Percentiles rank a stretch among this genome's conserved stretches.
These are phyloP conservation scores for Pseudofabraea citricarpa DNA, from an alignment of 2,329 filamentous ascomycete species.

Conservation along the genomic window DNA sequence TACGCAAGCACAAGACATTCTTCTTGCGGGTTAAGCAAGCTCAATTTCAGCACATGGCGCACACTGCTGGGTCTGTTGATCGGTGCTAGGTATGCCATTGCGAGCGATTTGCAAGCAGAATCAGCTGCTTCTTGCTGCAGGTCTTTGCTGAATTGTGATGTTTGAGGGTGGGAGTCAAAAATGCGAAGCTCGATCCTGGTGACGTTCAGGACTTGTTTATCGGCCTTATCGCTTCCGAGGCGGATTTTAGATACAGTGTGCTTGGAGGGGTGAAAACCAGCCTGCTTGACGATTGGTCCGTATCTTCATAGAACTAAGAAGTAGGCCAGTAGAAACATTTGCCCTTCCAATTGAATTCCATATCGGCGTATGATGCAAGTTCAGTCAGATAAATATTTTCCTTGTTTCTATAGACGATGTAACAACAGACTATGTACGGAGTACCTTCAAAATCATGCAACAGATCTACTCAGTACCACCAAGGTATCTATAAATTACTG, in stretches of 20 bases:
- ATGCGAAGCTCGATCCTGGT: conserved; percentile 1
- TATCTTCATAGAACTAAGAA: too few species aligned
- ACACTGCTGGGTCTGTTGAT: conserved; percentile 91
- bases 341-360: too few species aligned
- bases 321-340: too few species aligned
- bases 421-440: too few species aligned
- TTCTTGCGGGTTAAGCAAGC: conserved; percentile 67
- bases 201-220: conserved; percentile 1
- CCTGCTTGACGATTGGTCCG: too few species aligned
- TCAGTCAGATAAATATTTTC: too few species aligned
- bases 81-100: conserved; percentile 91
- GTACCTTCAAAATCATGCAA: too few species aligned
- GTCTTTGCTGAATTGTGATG: too few species aligned
- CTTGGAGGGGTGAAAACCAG: neutral
- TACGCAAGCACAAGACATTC: conserved; percentile 87
- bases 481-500: conserved; percentile 72
- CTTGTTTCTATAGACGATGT: too few species aligned
- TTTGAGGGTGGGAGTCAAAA: neutral
- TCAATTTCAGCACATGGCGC: conserved; percentile 78
- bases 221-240: conserved; percentile 1
- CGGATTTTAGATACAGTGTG: neutral
- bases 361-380: too few species aligned
- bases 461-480: conserved; percentile 27
- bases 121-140: too few species aligned
- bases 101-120: too few species aligned